These are phyloP conservation scores for Xylariaceae sp. DNA, from an alignment of 2,329 filamentous ascomycete genomes.

Conservation along the genomic window DNA sequence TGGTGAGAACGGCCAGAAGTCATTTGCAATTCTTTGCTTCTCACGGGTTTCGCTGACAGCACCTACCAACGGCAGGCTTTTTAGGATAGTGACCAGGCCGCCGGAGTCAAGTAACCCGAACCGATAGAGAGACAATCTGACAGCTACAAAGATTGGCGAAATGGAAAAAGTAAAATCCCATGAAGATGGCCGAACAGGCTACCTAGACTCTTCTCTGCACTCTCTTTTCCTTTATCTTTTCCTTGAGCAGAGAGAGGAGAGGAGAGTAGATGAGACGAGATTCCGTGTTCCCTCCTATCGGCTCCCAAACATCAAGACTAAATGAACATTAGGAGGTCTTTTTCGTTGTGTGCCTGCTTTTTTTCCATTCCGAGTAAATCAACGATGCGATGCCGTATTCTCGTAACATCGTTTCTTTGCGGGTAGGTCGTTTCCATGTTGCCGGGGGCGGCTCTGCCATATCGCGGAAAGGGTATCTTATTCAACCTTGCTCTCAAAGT, in stretches of 20 bases:
- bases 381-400: slow-evolving; percentile 13
- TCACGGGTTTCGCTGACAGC: slow-evolving; percentile 1
- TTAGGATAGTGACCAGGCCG: not conserved
- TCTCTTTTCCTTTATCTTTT: slow-evolving; percentile 7
- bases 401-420: slow-evolving; percentile 10
- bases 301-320: slow-evolving; percentile 7
- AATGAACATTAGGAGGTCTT: slow-evolving; percentile 9
- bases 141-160: slow-evolving; percentile 10
- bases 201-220: slow-evolving; percentile 13
- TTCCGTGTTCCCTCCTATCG: slow-evolving; percentile 3
- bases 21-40: slow-evolving; percentile 9
- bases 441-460: slow-evolving; percentile 3
- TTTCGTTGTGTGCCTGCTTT: slow-evolving; percentile 8
- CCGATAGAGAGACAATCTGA: not conserved
- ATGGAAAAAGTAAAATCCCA: not conserved
- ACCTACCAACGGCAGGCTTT: slow-evolving; percentile 1
- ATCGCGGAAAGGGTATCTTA: slow-evolving; percentile 42
- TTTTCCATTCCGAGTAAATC: slow-evolving; percentile 11
- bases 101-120: slow-evolving; percentile 7
- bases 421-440: slow-evolving; percentile 7
- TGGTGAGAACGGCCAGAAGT: slow-evolving; percentile 1
- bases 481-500: slow-evolving; percentile 97
- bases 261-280: slow-evolving; percentile 1
- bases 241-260: slow-evolving; percentile 2
- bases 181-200: slow-evolving; percentile 10